phyloP scores from a whole-genome alignment of 768 basidiomycete genomes.

The Favolaschia claudopus region DNA sequence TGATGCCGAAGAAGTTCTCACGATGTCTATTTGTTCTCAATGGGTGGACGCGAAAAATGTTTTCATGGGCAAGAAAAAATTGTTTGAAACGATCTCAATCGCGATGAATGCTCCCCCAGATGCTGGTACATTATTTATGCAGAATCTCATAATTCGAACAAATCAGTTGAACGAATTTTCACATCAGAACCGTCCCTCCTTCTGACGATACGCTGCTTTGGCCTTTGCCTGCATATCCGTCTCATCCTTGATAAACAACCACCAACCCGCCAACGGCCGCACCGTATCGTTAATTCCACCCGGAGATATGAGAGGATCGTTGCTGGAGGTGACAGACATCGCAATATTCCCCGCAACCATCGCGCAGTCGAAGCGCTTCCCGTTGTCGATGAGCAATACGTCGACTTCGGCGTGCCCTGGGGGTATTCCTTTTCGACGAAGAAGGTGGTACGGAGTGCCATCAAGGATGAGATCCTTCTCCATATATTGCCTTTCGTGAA shows the following conservation, averaged over 20 bases:
- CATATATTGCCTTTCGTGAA: background rate
- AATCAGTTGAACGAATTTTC: no score
- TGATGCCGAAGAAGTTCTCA: no score
- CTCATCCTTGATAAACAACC: conserved; percentile 32
- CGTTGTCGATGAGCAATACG: conserved; percentile 25
- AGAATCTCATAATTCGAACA: no score
- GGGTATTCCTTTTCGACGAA: conserved; percentile 16
- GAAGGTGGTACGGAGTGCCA: conserved; percentile 16
- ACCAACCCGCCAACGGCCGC: conserved; percentile 40
- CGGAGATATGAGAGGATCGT: conserved; percentile 36
- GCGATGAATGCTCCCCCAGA: no score
- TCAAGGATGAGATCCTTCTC: conserved; percentile 6
- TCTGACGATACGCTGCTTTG: no score
- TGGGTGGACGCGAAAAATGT: no score
- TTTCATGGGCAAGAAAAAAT: no score
- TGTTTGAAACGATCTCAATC: no score
- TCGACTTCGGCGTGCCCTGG: conserved; percentile 24
- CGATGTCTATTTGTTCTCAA: no score
- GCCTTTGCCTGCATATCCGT: background rate
- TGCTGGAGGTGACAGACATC: conserved; percentile 24
- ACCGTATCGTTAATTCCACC: conserved; percentile 41
- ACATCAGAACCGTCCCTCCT: no score
- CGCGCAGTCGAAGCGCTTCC: conserved; percentile 12
- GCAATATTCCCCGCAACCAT: conserved; percentile 28
- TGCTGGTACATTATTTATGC: no score